Evolutionary conservation across 148 eudicot species (phyloP).

Genomic region (Silene conica): DNA sequence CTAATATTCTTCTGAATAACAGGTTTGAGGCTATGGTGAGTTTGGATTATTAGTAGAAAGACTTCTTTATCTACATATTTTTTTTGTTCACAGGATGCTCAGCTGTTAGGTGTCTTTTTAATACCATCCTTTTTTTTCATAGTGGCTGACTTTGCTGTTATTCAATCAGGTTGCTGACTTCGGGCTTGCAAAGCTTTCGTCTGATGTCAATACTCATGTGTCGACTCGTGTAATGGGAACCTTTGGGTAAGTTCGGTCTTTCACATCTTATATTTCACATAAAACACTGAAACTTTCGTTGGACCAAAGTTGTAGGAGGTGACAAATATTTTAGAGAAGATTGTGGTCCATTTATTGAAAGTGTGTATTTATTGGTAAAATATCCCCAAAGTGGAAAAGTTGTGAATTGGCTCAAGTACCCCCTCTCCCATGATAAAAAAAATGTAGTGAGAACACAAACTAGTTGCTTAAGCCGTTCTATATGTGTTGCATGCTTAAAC

Average conservation of each 20-base stretch:
- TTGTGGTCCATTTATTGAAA: not conserved
- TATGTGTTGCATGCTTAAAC: too few relatives aligned
- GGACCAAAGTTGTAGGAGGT: not conserved
- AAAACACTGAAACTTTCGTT: not conserved
- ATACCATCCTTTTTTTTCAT: not conserved
- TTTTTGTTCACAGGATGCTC: slow-evolving; percentile 5
- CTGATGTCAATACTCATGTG: slow-evolving; percentile 82
- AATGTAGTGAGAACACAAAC: not conserved
- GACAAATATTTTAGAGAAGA: not conserved
- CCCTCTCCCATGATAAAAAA: not conserved
- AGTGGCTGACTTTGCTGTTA: not conserved
- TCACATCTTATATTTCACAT: not conserved
- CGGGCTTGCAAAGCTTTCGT: slow-evolving; percentile 86
- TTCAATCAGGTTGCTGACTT: slow-evolving; percentile 87
- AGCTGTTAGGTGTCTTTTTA: not conserved
- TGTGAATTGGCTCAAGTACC: too few relatives aligned
- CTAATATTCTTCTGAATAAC: slow-evolving; percentile 82
- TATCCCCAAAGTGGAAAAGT: too few relatives aligned
- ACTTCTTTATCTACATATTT: not conserved
- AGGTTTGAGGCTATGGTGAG: slow-evolving; percentile 93
- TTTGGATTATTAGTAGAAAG: slow-evolving; percentile 7
- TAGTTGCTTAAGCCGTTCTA: too few relatives aligned
- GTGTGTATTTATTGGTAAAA: not conserved
- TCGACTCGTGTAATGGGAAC: slow-evolving; percentile 99
- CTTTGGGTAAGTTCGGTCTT: slow-evolving; percentile 63